Evolutionary conservation across 495 filamentous ascomycete genomes (phyloP).

Genomic region (Aspergillus egyptiacus): DNA sequence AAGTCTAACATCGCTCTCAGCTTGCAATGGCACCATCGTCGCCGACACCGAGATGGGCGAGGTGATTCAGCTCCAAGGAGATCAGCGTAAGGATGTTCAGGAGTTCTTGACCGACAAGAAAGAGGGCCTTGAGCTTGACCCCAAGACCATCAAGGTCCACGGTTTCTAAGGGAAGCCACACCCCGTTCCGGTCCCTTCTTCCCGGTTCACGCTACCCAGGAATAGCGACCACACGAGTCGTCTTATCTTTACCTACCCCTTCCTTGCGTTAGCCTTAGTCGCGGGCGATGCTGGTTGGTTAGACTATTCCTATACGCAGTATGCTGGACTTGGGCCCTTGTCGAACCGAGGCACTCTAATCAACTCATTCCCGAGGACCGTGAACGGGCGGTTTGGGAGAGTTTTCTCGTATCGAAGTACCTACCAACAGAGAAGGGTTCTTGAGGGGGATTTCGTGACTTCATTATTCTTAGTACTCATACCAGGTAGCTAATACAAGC

Average conservation of each 20-base stretch:
- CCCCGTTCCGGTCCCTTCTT: constrained; percentile 42
- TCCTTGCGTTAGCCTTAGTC: constrained; percentile 17
- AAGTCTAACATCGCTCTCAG: constrained; percentile 42
- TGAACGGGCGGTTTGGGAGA: constrained; percentile 20
- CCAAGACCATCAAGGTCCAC: constrained; percentile 91
- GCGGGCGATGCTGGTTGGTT: constrained; percentile 16
- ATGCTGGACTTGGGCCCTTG: constrained; percentile 34
- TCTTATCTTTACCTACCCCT: constrained; percentile 18
- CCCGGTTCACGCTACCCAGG: constrained; percentile 37
- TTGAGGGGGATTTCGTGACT: constrained; percentile 8
- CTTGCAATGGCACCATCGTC: constrained; percentile 99
- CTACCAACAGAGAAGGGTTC: constrained; percentile 9
- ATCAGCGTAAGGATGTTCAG: constrained; percentile 97
- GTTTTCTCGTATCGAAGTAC: constrained; percentile 13
- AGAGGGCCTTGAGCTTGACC: constrained; percentile 82
- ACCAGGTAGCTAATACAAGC: constrained; percentile 5
- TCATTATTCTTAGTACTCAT: constrained; percentile 6
- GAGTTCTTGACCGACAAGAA: constrained; percentile 96
- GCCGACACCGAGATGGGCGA: constrained; percentile 95
- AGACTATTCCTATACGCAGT: constrained; percentile 28
- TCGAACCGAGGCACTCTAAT: constrained; percentile 29
- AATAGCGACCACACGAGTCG: constrained; percentile 31
- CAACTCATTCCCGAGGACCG: constrained; percentile 17
- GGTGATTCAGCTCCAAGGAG: constrained; percentile 99
- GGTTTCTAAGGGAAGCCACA: constrained; percentile 49